Evolutionary conservation across 345 rosid genomes (phyloP), one percentile per base, ranked within the genome.

Genomic region (Lagerstroemia speciosa): DNA sequence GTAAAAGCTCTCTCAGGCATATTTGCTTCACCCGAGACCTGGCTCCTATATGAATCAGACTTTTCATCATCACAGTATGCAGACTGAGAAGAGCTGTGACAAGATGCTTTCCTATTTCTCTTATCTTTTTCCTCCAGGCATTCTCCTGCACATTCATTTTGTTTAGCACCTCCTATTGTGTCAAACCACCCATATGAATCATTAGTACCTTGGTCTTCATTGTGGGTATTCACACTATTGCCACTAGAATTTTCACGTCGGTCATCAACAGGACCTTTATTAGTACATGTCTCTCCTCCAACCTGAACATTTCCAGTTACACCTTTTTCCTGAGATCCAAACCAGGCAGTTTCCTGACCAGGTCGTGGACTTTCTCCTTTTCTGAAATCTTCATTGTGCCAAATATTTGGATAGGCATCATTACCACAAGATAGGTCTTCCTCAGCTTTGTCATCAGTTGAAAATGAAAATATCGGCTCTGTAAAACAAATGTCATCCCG

Each of bases 401-500:
- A 5, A 48, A 17, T 20, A 48, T 48, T 22, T 5, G 17, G 20
- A 48, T 48, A 22, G 20, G 55, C 60, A n/a, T 53, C 29, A 58
- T 58, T 58, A 1, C 19, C 63, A 27, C 3, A 34, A 58, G 34
- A 29, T 10, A 58, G 34, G 34, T 30, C 27, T 14, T 27, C 63
- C 63, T 41, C 68, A 19, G 10, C 52, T 27, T 72, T 40, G 60
- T 65, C 67, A 64, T 60, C 62, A 43, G 36, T 64, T 32, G 63
- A 45, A 71, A 22, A 50, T 40, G 68, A 62, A 58, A 74, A 62
- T 62, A 64, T 38, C n/a, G 64, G 63, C 50, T 67, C 57, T 71
- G 77, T 73, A 5, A 50, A 36, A 38, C 34, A 38, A 73, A 74
- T 71, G 69, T 70, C 75, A 62, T 75, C 66, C 38, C 62, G 71